Conservation (phyloP, 257 asterid species). For the Solanum appendiculatum region DNA sequence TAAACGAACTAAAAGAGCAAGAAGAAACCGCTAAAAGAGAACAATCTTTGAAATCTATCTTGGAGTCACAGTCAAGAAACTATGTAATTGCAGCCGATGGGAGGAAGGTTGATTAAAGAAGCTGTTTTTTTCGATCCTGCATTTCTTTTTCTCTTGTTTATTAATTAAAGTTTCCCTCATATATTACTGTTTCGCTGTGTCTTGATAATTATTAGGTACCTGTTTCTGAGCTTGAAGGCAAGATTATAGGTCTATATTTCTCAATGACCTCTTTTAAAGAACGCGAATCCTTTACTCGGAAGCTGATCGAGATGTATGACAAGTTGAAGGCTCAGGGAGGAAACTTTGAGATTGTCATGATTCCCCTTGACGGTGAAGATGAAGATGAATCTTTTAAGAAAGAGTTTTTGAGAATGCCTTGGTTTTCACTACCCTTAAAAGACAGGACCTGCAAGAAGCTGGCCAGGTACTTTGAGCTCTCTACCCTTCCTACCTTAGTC, state of each 20-base stretch:
- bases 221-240: slow-evolving; percentile 70
- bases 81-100: slow-evolving; percentile 59
- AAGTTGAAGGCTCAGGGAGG: slow-evolving; percentile 41
- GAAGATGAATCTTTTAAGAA: slow-evolving; percentile 43
- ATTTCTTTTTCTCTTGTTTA: neutral
- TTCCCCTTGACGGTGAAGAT: slow-evolving; percentile 61
- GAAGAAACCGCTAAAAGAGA: slow-evolving; percentile 60
- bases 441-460: slow-evolving; percentile 50
- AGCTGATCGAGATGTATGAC: slow-evolving; percentile 38
- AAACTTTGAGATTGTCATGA: slow-evolving; percentile 69
- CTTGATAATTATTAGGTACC: slow-evolving; percentile 37
- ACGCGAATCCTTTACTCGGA: slow-evolving; percentile 34
- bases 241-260: slow-evolving; percentile 62
- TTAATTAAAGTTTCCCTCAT: neutral
- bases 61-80: slow-evolving; percentile 47
- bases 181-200: neutral
- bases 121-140: neutral
- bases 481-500: slow-evolving; percentile 51
- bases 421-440: slow-evolving; percentile 65
- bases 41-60: slow-evolving; percentile 55
- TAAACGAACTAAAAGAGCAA: slow-evolving; percentile 36
- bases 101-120: slow-evolving; percentile 34
- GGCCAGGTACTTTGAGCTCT: slow-evolving; percentile 52
- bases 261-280: slow-evolving; percentile 19
- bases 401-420: slow-evolving; percentile 47